phyloP scores from a whole-genome alignment of 345 rosid genomes.

The Barbarea vulgaris region DNA sequence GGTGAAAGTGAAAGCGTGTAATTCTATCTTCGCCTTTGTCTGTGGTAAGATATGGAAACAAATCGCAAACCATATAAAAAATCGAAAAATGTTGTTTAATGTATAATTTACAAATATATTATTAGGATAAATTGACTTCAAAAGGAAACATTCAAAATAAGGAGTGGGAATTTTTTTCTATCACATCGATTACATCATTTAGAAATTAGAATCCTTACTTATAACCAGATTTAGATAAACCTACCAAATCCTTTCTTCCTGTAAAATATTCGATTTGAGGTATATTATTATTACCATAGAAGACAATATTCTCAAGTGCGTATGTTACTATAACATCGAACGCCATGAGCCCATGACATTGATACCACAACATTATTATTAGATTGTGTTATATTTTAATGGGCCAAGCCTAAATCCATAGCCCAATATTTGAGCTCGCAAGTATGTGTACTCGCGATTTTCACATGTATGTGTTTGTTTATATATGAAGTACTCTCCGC shows the following conservation, averaged over 20 bases:
- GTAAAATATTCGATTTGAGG: no score
- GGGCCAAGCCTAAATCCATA: not conserved
- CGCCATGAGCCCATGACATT: no score
- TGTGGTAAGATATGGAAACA: not conserved
- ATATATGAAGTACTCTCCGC: not conserved
- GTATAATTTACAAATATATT: not conserved
- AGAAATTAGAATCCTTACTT: not conserved
- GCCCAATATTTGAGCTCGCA: not conserved
- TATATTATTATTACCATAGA: no score
- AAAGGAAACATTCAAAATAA: not conserved
- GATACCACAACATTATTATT: no score
- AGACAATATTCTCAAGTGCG: no score
- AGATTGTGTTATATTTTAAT: not conserved
- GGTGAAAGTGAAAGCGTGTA: conserved; percentile 20
- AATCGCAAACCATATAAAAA: not conserved
- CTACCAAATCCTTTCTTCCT: not conserved
- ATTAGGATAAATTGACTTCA: not conserved
- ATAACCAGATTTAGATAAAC: not conserved
- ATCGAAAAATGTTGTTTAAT: no score
- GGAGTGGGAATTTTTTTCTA: not conserved
- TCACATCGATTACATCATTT: not conserved
- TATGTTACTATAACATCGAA: no score
- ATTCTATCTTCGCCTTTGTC: not conserved
- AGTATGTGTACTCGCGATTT: no score
- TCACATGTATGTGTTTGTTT: not conserved